Base-by-base conservation (phyloP, 139 green algal species). In the Volvox africanus region DNA sequence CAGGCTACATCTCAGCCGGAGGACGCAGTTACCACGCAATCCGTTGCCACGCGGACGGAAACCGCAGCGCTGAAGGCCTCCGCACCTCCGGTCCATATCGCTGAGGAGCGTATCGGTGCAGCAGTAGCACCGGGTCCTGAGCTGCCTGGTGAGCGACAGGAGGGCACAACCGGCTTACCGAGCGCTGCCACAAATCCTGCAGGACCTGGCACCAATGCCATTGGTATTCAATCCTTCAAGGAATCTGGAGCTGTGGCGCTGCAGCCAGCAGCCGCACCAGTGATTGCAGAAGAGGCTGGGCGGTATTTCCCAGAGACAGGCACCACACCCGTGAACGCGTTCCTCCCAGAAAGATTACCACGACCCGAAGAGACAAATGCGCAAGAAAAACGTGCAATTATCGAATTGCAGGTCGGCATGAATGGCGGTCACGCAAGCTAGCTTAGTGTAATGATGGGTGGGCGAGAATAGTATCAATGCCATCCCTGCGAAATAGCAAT, bases 401-500 rank as follows among this genome's bases (percentile, higher is more conserved):
- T 83, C 13, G 73, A 90, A 22, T 33, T 90, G 50, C 86, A 89
- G 85, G 65, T 73, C 24, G 21, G 65, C 16, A 55, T 55, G 44
- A 55, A 55, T 55, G 44, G 44, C 44, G 44, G 9, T n/a, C n/a
- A n/a, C n/a, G n/a, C n/a, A n/a, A n/a, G n/a, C n/a, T n/a, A n/a
- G n/a, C n/a, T 55, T 55, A 55, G 5, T 55, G 44, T 55, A 9
- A n/a, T 55, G 44, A 55, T 55, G 44, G 44, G 44, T 55, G 44
- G 44, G 44, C 44, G 44, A 55, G 44, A 55, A 14, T 55, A 9
- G 44, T 55, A 55, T 55, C 44, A 5, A 55, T 55, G 44, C 44
- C 44, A 55, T 55, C 9, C 44, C 44, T 55, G 44, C 44, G 44
- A 55, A 55, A 55, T 55, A 55, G 44, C 44, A 55, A 9, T 55